Conservation (phyloP, 2,329 filamentous ascomycete species). For the Cordyceps farinosa region DNA sequence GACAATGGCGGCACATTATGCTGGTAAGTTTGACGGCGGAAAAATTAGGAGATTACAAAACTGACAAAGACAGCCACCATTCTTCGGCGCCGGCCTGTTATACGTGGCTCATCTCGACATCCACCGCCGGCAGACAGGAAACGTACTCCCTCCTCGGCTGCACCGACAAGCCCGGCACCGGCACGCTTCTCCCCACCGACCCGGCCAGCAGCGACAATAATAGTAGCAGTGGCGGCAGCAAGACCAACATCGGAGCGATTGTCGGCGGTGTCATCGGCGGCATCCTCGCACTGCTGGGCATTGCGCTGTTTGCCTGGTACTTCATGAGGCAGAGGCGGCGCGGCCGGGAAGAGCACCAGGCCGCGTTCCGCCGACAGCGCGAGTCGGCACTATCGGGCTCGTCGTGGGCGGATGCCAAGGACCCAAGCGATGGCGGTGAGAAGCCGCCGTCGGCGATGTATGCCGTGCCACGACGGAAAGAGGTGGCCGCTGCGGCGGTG, state of each 20-base stretch:
- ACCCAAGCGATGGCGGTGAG: background rate
- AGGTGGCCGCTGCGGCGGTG: too few relatives aligned
- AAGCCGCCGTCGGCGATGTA: background rate
- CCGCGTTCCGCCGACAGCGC: background rate
- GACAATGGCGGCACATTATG: slow-evolving; percentile 4
- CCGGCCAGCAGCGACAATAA: background rate
- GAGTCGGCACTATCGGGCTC: background rate
- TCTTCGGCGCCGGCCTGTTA: slow-evolving; percentile 9
- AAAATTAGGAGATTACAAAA: background rate
- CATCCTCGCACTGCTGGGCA: background rate
- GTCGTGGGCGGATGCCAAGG: background rate
- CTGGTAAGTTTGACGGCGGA: background rate
- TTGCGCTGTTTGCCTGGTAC: background rate
- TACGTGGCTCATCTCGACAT: slow-evolving; percentile 9
- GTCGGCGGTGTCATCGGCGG: slow-evolving; percentile 5
- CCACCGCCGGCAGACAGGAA: background rate
- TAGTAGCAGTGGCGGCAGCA: background rate
- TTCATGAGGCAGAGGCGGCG: background rate
- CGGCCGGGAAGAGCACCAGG: background rate
- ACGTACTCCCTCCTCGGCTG: slow-evolving; percentile 12
- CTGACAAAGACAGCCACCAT: background rate
- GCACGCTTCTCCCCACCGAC: slow-evolving; percentile 4
- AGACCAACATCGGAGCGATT: slow-evolving; percentile 1
- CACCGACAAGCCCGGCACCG: slow-evolving; percentile 11
- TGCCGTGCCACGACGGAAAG: background rate